Conservation (phyloP, 371 early-diverging fungal genomes). For the Chytridium lagenaria region DNA sequence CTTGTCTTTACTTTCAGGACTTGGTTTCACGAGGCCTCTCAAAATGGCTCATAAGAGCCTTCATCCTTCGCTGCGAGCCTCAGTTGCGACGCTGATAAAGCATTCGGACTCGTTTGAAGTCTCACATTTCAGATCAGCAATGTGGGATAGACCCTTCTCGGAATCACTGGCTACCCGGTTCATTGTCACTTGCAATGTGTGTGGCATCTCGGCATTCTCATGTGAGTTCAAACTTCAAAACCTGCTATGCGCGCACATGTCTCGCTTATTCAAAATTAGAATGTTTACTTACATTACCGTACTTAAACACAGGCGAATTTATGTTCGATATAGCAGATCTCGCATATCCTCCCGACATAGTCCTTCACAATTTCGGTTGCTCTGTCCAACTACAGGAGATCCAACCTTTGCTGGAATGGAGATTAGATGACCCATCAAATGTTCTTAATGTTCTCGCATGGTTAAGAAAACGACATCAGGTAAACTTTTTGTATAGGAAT, state of each 20-base stretch:
- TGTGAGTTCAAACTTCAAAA: too few species aligned
- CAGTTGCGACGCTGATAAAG: not conserved
- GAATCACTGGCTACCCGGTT: not conserved
- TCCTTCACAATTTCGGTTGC: not conserved
- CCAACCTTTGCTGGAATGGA: conserved; percentile 3
- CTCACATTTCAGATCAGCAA: not conserved
- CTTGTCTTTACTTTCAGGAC: too few species aligned
- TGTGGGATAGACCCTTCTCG: conserved; percentile 13
- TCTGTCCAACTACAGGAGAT: not conserved
- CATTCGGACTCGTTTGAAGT: not conserved
- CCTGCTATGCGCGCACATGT: too few species aligned
- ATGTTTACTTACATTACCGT: too few species aligned
- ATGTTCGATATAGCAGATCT: conserved; percentile 5
- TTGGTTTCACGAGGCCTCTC: too few species aligned
- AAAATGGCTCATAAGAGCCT: not conserved
- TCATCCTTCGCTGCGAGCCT: not conserved
- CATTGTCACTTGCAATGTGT: not conserved
- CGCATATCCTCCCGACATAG: conserved; percentile 13
- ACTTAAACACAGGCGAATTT: conserved; percentile 11
- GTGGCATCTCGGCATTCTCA: not conserved
- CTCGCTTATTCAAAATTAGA: too few species aligned
- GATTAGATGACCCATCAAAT: not conserved
- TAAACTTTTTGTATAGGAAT: not conserved
- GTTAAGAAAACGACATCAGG: conserved; percentile 9
- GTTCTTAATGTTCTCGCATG: not conserved